Base-by-base conservation (phyloP, 768 basidiomycete species). In the Pseudohyphozyma bogoriensis region DNA sequence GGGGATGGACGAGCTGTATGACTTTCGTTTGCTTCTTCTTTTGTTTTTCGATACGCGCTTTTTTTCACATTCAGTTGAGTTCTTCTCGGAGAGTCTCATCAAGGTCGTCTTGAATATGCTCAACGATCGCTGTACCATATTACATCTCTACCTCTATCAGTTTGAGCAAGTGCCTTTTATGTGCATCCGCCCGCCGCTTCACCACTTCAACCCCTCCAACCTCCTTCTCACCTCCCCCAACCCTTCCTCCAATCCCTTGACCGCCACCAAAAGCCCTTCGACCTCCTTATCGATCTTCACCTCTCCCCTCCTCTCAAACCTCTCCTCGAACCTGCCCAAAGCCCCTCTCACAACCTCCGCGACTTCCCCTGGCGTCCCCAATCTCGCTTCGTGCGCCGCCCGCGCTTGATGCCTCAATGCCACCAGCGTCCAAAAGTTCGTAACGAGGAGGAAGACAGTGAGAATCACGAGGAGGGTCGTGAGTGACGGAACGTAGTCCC, bases 361-460 rank as follows among this genome's bases (percentile, higher is more conserved):
- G 20, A 66, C 56, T 16, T 60, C 65, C 20, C 29, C 42, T 2
- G 65, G 65, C 2, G 52, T 26, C 9, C 61, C 65, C n/a, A 63
- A 4, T 2, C 61, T 51, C 1, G 53, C 52, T 1, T 24, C 10
- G 29, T 56, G 55, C 6, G 52, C 57, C 2, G 37, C 37, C 7
- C 58, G 26, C 6, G 56, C 56, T 31, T 60, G 56, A 4, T 55
- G 55, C 5, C 67, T 55, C 15, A 72, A 50, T 10, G 63, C 64
- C 11, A 58, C 31, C 42, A 80, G 79, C 78, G 83, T 84, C 86
- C 74, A 82, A 28, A 88, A 50, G 69, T 92, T 92, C 66, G 83
- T 85, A 42, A 87, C 56, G 64, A 89, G 79, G 66, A 92, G 74
- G 46, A 80, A 66, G 51, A 82, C 79, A 72, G 89, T 85, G 60